phyloP scores from a whole-genome alignment of 2,329 filamentous ascomycete genomes.

The Aspergillus terreus region DNA sequence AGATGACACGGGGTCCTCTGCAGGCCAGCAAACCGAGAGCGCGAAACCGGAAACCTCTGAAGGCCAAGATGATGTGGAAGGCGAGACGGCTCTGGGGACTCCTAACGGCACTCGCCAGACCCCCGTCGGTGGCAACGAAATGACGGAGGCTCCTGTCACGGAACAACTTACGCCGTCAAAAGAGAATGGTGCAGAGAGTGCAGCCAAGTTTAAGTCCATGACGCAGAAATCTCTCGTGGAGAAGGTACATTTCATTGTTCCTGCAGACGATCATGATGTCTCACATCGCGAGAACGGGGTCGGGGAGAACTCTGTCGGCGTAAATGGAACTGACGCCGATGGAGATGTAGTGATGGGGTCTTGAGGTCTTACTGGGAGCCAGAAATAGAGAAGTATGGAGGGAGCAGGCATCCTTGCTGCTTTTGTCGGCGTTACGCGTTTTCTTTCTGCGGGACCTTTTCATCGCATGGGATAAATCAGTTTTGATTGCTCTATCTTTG shows the following conservation, averaged over 20 bases:
- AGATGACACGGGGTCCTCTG: conserved; percentile 6
- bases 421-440: no score
- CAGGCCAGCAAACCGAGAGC: not conserved
- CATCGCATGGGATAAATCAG: not conserved
- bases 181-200: conserved; percentile 10
- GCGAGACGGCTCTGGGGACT: conserved; percentile 10
- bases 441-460: not conserved
- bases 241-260: conserved; percentile 23
- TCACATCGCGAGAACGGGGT: conserved; percentile 13
- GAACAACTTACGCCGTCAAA: conserved; percentile 13
- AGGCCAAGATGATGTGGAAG: conserved; percentile 23
- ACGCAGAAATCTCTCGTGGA: conserved; percentile 22
- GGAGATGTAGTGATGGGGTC: conserved; percentile 29
- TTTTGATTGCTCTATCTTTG: not conserved
- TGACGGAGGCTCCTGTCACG: not conserved
- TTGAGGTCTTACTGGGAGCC: conserved; percentile 12
- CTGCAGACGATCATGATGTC: conserved; percentile 20
- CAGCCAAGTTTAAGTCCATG: conserved; percentile 15
- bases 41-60: conserved; percentile 5
- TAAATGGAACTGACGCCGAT: conserved; percentile 26
- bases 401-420: no score
- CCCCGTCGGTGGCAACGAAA: conserved; percentile 3
- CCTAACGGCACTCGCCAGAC: conserved; percentile 13
- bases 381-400: not conserved
- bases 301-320: conserved; percentile 9